These are phyloP conservation scores for Eucalyptus sp. DNA, from an alignment of 345 rosid species.

Conservation along the genomic window DNA sequence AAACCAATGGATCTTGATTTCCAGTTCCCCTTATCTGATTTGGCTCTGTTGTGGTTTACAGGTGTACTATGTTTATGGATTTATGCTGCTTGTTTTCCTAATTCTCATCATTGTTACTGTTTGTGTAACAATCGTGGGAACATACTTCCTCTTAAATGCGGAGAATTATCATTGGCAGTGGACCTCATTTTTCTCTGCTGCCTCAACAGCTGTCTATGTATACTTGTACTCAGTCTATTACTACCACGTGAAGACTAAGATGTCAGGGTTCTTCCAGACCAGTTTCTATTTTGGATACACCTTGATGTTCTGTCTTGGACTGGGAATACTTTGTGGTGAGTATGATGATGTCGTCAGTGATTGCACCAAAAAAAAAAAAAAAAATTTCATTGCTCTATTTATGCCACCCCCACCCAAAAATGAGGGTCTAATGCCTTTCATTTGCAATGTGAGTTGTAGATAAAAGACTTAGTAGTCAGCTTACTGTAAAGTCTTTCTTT, in stretches of 20 bases:
- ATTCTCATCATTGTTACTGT: constrained; percentile 81
- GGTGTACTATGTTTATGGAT: constrained; percentile 94
- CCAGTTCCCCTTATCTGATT: not conserved
- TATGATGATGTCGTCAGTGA: not conserved
- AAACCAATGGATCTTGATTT: not conserved
- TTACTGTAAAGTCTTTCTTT: not conserved
- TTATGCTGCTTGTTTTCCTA: constrained; percentile 82
- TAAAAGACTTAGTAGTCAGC: not conserved
- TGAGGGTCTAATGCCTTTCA: not conserved
- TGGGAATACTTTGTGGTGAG: constrained; percentile 92
- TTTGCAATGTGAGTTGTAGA: not conserved
- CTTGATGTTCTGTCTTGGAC: constrained; percentile 90
- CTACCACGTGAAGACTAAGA: constrained; percentile 86
- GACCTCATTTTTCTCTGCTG: constrained; percentile 94
- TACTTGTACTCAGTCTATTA: constrained; percentile 86
- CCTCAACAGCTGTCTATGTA: constrained; percentile 88
- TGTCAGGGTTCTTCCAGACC: constrained; percentile 96
- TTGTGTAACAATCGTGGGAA: constrained; percentile 89
- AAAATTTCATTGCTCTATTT: not conserved
- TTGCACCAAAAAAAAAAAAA: not conserved
- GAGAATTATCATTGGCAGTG: constrained; percentile 99
- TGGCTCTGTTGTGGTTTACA: constrained; percentile 7
- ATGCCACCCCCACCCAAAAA: not conserved
- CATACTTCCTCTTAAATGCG: constrained; percentile 86
- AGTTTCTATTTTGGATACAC: constrained; percentile 97